Conservation (phyloP, 768 basidiomycete species). For the Amanita molliuscula region DNA sequence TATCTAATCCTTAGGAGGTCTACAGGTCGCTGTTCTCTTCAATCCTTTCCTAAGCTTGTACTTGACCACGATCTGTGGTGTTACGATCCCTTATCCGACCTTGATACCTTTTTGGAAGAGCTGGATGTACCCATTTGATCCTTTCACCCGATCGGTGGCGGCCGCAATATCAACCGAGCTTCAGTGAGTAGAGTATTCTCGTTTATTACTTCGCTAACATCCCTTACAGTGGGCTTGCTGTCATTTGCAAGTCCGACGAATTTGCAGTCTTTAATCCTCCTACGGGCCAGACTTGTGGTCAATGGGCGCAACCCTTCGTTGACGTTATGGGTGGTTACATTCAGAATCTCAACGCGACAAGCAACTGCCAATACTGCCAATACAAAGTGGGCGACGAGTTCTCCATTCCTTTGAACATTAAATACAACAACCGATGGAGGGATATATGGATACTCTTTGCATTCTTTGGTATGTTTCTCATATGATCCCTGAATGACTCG, state of each 20-base stretch:
- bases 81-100: no score
- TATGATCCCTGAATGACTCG: neutral
- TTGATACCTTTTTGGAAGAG: no score
- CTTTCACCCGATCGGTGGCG: no score
- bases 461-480: slow-evolving; percentile 35
- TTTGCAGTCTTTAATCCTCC: slow-evolving; percentile 68
- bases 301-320: slow-evolving; percentile 67
- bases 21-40: slow-evolving; percentile 60
- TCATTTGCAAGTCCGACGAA: slow-evolving; percentile 61
- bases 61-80: slow-evolving; percentile 64
- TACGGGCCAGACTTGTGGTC: slow-evolving; percentile 54
- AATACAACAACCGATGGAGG: slow-evolving; percentile 54
- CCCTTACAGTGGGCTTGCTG: slow-evolving; percentile 40
- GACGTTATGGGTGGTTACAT: slow-evolving; percentile 60
- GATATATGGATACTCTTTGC: slow-evolving; percentile 59
- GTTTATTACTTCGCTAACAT: slow-evolving; percentile 7
- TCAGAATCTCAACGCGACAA: slow-evolving; percentile 49
- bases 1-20: slow-evolving; percentile 12
- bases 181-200: slow-evolving; percentile 24
- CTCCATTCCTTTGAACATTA: slow-evolving; percentile 57
- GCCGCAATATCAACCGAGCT: no score
- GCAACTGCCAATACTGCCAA: slow-evolving; percentile 64
- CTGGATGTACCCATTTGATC: no score
- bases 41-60: slow-evolving; percentile 66
- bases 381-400: slow-evolving; percentile 62